A percentile compares a stretch with the other conserved stretches of the same genome.
These are phyloP conservation scores for Corynespora cassiicola DNA, from an alignment of 2,329 filamentous ascomycete genomes.

Conservation along the genomic window DNA sequence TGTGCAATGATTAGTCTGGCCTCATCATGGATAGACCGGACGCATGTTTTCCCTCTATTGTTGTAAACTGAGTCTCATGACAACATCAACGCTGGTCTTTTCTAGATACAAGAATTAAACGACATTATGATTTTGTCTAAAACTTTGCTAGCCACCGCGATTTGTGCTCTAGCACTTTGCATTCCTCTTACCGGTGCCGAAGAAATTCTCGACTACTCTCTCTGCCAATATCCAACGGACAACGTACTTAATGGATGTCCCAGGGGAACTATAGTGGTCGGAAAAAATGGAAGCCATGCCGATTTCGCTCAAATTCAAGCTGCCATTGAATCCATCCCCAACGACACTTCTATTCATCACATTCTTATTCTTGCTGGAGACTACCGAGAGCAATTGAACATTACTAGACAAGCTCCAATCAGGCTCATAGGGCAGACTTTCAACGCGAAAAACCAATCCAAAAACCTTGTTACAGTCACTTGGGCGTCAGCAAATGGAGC, in stretches of 20 bases:
- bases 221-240: conserved; percentile 46
- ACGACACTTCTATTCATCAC: conserved; percentile 54
- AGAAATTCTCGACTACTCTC: too few relatives aligned
- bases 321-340: conserved; percentile 55
- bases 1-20: too few relatives aligned
- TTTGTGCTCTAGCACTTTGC: too few relatives aligned
- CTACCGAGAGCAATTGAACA: conserved; percentile 70
- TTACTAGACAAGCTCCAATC: conserved; percentile 66
- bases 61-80: too few relatives aligned
- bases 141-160: too few relatives aligned
- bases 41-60: too few relatives aligned
- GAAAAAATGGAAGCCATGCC: conserved; percentile 15
- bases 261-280: conserved; percentile 36
- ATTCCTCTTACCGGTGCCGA: too few relatives aligned
- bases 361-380: conserved; percentile 67
- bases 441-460: conserved; percentile 52
- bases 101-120: too few relatives aligned
- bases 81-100: too few relatives aligned
- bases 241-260: conserved; percentile 50
- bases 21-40: too few relatives aligned
- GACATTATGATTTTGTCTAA: too few relatives aligned
- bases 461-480: conserved; percentile 63
- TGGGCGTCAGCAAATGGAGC: conserved; percentile 64
- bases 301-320: conserved; percentile 52
- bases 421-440: conserved; percentile 66